Evolutionary conservation across 1,284 basidiomycete species (phyloP).

Genomic region (Rugiboletus extremiorientalis): DNA sequence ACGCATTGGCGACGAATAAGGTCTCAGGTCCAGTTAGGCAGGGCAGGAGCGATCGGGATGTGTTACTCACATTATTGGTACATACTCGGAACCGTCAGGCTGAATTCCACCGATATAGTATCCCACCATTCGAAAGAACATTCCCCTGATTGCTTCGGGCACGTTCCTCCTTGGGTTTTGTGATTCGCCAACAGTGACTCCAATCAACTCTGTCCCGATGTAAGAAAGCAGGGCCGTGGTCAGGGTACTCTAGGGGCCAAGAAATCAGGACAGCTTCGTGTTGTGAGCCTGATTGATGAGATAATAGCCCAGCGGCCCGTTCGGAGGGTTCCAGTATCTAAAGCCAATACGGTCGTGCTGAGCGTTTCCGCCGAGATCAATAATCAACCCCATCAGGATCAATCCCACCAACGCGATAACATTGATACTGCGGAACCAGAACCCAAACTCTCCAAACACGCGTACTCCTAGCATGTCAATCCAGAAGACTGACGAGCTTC

Average conservation of each 20-base stretch:
- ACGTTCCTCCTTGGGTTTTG: constrained; percentile 32
- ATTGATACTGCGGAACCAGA: constrained; percentile 40
- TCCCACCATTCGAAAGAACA: constrained; percentile 52
- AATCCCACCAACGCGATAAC: constrained; percentile 37
- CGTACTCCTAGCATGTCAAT: constrained; percentile 31
- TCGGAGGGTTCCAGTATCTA: constrained; percentile 22
- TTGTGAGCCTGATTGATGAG: constrained; percentile 23
- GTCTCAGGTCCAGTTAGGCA: too few species aligned
- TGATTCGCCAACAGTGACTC: constrained; percentile 50
- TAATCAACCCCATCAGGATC: constrained; percentile 36
- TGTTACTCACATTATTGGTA: constrained; percentile 31
- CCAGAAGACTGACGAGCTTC: constrained; percentile 29
- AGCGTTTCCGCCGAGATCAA: constrained; percentile 27
- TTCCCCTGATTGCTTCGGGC: constrained; percentile 43
- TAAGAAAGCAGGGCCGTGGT: constrained; percentile 44
- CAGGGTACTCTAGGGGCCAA: constrained; percentile 28
- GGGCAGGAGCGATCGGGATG: constrained; percentile 19
- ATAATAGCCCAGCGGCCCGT: constrained; percentile 19
- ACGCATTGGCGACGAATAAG: too few species aligned
- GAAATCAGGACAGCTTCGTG: constrained; percentile 16
- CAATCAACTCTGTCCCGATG: constrained; percentile 55
- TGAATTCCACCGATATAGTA: constrained; percentile 54
- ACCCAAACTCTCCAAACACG: constrained; percentile 38
- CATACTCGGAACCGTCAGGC: constrained; percentile 49
- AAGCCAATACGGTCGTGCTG: constrained; percentile 26